phyloP scores from a whole-genome alignment of 257 asterid species.

The Primulina eburnea region DNA sequence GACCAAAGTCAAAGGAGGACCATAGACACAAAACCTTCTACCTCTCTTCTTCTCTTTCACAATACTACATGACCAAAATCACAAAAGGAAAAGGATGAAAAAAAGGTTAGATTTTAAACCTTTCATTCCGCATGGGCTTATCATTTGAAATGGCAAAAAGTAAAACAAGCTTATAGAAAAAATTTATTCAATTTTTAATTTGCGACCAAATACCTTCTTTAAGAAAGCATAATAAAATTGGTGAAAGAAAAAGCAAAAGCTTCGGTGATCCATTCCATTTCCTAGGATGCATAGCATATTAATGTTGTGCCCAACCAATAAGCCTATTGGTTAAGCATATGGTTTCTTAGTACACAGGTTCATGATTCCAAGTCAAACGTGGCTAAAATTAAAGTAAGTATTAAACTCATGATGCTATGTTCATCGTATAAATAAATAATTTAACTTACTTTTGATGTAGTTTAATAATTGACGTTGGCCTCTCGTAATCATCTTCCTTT shows the following conservation, averaged over 20 bases:
- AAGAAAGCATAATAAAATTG: neutral
- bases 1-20: too few relatives aligned
- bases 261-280: neutral
- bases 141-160: neutral
- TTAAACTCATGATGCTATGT: neutral
- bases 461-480: constrained; percentile 65
- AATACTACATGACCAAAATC: too few relatives aligned
- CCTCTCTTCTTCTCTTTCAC: neutral
- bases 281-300: too few relatives aligned
- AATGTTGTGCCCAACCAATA: neutral
- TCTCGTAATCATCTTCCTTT: constrained; percentile 52
- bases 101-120: neutral
- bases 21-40: neutral
- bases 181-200: too few relatives aligned
- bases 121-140: neutral
- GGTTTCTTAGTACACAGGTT: neutral
- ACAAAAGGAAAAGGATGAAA: neutral
- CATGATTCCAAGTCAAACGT: neutral
- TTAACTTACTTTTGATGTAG: constrained; percentile 42
- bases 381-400: neutral
- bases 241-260: neutral
- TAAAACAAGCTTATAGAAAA: too few relatives aligned
- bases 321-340: neutral
- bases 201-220: neutral
- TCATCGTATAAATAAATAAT: constrained; percentile 4